Conservation (phyloP, 2,329 filamentous ascomycete species). For the Aspergillus pseudotamarii region DNA sequence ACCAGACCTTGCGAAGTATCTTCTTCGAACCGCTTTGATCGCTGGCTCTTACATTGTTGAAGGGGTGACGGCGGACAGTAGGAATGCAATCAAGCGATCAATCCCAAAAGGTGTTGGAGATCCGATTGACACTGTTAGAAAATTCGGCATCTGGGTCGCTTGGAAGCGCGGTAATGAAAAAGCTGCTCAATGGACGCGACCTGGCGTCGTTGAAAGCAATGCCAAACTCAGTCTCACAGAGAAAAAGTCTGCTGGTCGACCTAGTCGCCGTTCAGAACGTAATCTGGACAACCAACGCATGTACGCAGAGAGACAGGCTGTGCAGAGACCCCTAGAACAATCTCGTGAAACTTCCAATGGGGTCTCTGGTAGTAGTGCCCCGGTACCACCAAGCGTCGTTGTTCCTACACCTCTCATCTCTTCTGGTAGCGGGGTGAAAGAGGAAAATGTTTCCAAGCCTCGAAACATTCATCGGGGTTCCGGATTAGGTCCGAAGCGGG, state of each 20-base stretch:
- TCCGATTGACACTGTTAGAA: constrained; percentile 61
- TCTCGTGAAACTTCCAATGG: constrained; percentile 19
- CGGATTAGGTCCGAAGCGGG: constrained; percentile 60
- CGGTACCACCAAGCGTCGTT: constrained; percentile 29
- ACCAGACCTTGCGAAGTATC: constrained; percentile 61
- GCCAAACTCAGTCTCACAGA: constrained; percentile 50
- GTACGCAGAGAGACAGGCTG: constrained; percentile 42
- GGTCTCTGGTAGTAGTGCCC: constrained; percentile 16
- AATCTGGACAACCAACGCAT: constrained; percentile 49
- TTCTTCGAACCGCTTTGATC: constrained; percentile 65
- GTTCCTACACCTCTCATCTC: constrained; percentile 24
- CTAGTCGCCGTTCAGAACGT: constrained; percentile 59
- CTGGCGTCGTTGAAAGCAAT: constrained; percentile 57
- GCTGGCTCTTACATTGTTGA: constrained; percentile 61
- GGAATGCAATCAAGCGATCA: constrained; percentile 63
- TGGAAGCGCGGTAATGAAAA: constrained; percentile 69
- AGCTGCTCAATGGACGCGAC: constrained; percentile 64
- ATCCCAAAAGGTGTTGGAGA: constrained; percentile 66
- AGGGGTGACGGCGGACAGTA: constrained; percentile 59
- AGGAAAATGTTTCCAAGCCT: constrained; percentile 35
- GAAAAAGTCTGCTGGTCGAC: constrained; percentile 59
- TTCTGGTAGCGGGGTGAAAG: constrained; percentile 27
- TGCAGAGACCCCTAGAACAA: constrained; percentile 39
- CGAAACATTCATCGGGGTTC: constrained; percentile 58
- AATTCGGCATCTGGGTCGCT: constrained; percentile 66